Evolutionary conservation across 2,329 filamentous ascomycete genomes (phyloP), one percentile per base, ranked within the genome.

Genomic region (Pseudogymnoascus verrucosus): DNA sequence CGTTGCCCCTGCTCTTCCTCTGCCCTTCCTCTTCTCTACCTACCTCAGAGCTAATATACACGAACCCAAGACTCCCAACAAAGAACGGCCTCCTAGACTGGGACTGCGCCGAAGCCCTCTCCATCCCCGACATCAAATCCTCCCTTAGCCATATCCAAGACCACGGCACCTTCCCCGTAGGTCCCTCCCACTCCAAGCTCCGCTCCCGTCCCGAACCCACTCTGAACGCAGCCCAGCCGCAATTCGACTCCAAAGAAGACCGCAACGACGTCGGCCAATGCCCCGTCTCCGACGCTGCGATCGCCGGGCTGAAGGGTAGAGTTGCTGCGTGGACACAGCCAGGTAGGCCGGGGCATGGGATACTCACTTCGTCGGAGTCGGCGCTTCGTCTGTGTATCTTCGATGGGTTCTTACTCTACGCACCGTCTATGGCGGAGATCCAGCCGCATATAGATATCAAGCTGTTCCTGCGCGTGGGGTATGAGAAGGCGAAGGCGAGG

Each of bases 341-440:
- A 0, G 75, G 77, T 0, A 77, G 80, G 7, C 76, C 79, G 59
- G 76, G 81, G 11, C 74, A 81, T 66, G 70, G 68, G n/a, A 66
- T 80, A n/a, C 44, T 72, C 7, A 60, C 62, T 6, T 63, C 61
- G 6, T 44, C 67, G 7, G 7, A 39, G 7, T 36, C 28, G 16
- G 4, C 54, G 2, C 28, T 69, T 7, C 65, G 78, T 0, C 77
- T 95, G 26, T 93, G 87, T 65, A 80, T 98, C 64, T 81, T 97
- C 1, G 93, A 98, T 71, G 93, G 93, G 0, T 97, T 98, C 73
- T 80, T 98, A 0, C 82, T 98, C 1, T 97, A 89, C 76, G 84
- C 87, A 0, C 78, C 77, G 71, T 78, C 78, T 7, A 78, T 83
- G 71, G 77, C 72, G 11, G 65, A 73, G 3, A 73, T 89, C 28